phyloP scores from a whole-genome alignment of 768 basidiomycete species.

The Boletus subparvulus region DNA sequence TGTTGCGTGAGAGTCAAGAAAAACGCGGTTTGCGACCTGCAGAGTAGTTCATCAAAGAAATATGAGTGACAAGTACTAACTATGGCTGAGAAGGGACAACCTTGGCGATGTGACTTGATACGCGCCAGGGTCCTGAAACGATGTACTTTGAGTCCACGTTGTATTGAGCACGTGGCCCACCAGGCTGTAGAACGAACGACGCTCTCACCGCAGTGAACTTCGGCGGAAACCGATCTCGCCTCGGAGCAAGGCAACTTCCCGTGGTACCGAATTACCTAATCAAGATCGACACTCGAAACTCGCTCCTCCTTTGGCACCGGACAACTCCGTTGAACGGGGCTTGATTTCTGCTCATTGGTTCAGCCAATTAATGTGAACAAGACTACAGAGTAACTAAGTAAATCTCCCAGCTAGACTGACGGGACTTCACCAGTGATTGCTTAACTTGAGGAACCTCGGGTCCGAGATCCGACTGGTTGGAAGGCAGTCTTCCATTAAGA shows the following conservation, averaged over 20 bases:
- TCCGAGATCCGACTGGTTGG: neutral
- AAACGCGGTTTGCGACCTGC: slow-evolving; percentile 34
- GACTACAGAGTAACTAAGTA: neutral
- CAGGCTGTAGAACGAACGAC: neutral
- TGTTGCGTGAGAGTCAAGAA: slow-evolving; percentile 37
- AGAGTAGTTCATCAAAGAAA: slow-evolving; percentile 24
- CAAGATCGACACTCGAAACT: slow-evolving; percentile 22
- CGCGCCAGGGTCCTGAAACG: slow-evolving; percentile 25
- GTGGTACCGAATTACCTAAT: slow-evolving; percentile 23
- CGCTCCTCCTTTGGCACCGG: neutral
- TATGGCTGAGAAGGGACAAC: slow-evolving; percentile 18
- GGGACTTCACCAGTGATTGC: neutral
- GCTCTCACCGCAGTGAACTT: slow-evolving; percentile 7
- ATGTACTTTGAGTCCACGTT: slow-evolving; percentile 22
- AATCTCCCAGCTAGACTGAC: neutral
- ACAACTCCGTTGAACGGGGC: neutral
- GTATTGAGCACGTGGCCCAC: slow-evolving; percentile 19
- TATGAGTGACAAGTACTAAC: slow-evolving; percentile 23
- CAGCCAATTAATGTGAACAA: slow-evolving; percentile 10
- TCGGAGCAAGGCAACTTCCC: slow-evolving; percentile 3
- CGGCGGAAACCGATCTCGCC: slow-evolving; percentile 20
- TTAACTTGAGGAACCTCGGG: neutral
- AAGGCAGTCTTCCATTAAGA: neutral
- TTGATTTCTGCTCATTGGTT: neutral
- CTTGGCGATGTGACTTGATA: slow-evolving; percentile 28